A percentile compares a stretch with the other conserved stretches of the same genome.
Evolutionary conservation across 2,329 filamentous ascomycete species (phyloP).

Genomic region (Fusarium scirpi): DNA sequence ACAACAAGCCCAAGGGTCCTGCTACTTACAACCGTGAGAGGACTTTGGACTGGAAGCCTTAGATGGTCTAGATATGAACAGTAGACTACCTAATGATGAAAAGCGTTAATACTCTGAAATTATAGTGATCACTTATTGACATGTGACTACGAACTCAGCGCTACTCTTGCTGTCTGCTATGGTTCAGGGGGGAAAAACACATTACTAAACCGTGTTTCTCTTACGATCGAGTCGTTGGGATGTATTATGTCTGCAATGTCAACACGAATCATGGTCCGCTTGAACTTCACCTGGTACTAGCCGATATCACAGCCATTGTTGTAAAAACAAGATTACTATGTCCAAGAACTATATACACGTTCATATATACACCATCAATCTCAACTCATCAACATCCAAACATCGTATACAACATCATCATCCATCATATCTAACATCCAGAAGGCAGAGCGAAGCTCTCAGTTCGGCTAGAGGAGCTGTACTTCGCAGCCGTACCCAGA

Average conservation of each 20-base stretch:
- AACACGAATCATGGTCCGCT: too few species aligned
- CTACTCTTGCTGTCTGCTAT: neutral
- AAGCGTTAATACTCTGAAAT: neutral
- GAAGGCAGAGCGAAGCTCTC: constrained; percentile 50
- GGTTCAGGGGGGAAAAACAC: neutral
- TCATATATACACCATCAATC: neutral
- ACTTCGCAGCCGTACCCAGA: constrained; percentile 57
- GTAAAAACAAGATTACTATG: neutral
- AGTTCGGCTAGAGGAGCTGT: constrained; percentile 45
- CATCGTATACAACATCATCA: neutral
- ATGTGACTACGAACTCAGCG: neutral
- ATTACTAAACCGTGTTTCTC: neutral
- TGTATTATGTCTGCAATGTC: neutral
- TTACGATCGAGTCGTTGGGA: fast-evolving
- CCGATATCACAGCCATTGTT: too few species aligned
- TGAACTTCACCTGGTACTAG: too few species aligned
- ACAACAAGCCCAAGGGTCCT: constrained; percentile 37
- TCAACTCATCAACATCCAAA: neutral
- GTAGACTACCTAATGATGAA: constrained; percentile 1
- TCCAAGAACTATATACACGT: constrained; percentile 1
- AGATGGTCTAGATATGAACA: constrained; percentile 1
- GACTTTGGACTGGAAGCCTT: constrained; percentile 9
- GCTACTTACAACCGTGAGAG: constrained; percentile 38
- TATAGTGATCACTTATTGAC: fast-evolving
- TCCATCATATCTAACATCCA: constrained; percentile 36